phyloP scores from a whole-genome alignment of 208 protist genomes.

The Borovskyia barvae region DNA sequence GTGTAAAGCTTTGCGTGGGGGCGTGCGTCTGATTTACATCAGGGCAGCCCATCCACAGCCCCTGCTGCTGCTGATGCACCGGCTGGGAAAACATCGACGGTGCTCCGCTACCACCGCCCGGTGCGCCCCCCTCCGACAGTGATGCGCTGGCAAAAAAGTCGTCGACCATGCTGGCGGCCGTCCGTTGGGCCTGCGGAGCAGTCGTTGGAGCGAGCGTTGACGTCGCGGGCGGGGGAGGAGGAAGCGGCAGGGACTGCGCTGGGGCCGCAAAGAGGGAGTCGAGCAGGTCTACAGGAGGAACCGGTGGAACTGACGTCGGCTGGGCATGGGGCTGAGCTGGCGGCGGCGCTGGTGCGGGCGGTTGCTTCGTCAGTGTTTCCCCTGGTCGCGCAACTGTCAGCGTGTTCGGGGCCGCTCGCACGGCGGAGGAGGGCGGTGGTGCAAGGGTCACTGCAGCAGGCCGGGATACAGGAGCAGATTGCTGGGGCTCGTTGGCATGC shows the following conservation, averaged over 20 bases:
- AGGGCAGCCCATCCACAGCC: background rate
- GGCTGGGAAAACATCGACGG: background rate
- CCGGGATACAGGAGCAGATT: background rate
- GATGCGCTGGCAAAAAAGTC: constrained; percentile 26
- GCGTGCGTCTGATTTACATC: background rate
- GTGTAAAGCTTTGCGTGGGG: too few species aligned
- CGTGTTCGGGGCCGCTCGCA: too few species aligned
- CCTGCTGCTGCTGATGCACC: background rate
- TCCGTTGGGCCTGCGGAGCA: background rate
- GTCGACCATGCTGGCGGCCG: constrained; percentile 20
- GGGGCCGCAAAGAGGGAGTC: constrained; percentile 51
- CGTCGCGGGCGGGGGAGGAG: background rate
- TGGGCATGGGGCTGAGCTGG: constrained; percentile 2
- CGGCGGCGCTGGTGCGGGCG: constrained; percentile 1
- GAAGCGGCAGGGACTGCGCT: constrained; percentile 7
- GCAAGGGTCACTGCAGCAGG: background rate
- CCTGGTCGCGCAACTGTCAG: too few species aligned
- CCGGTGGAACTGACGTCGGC: constrained; percentile 1
- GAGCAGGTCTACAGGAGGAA: constrained; percentile 56
- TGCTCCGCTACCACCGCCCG: background rate
- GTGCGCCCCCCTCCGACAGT: background rate
- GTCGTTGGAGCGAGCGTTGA: background rate
- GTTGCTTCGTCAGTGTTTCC: background rate
- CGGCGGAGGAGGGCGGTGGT: background rate
- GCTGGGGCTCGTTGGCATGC: constrained; percentile 6